Evolutionary conservation across 169 alveolate species (phyloP), one percentile per base, ranked within the genome.

Genomic region (Babesia bovis): DNA sequence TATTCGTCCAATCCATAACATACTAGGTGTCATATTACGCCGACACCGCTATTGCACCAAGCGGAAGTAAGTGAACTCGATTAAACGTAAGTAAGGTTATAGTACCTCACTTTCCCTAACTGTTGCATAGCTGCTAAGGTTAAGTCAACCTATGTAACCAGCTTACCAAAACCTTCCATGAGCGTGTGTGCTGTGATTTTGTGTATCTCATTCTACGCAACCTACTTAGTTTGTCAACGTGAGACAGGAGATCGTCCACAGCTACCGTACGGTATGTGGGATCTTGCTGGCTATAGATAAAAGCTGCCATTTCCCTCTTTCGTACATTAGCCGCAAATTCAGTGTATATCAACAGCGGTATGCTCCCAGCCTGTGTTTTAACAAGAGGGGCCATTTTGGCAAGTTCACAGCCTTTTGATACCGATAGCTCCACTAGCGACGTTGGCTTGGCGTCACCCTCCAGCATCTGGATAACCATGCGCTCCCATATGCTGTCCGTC

Each of bases 71-170:
- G n/a, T n/a, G n/a, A n/a, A n/a, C n/a, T n/a, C n/a, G n/a, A n/a
- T n/a, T n/a, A n/a, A n/a, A n/a, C 77, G 59, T 41, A 74, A 12
- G 84, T 74, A 53, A 74, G n/a, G 60, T 74, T 74, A 63, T 74
- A 74, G 66, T 40, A 74, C 6, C 75, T 75, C 45, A 47, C 9
- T 28, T 21, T 28, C 17, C 58, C 60, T 2, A 49, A 15, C 30
- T 30, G 32, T 4, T 40, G 33, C 33, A 42, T 21, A 0, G 55
- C 84, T 74, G 55, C 51, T 44, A 4, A 33, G 5, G 28, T 3
- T 74, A 47, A 23, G 9, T 21, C 0, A 2, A n/a, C n/a, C n/a
- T 23, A 17, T 13, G 2, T 23, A 4, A 2, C 21, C 10, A 12
- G 52, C 82, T 1, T 74, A 74, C 84, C 63, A 30, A 51, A 74